A percentile compares a stretch with the other conserved stretches of the same genome.
Conservation (phyloP, 2,329 filamentous ascomycete species). For the Penicillium frequentans region DNA sequence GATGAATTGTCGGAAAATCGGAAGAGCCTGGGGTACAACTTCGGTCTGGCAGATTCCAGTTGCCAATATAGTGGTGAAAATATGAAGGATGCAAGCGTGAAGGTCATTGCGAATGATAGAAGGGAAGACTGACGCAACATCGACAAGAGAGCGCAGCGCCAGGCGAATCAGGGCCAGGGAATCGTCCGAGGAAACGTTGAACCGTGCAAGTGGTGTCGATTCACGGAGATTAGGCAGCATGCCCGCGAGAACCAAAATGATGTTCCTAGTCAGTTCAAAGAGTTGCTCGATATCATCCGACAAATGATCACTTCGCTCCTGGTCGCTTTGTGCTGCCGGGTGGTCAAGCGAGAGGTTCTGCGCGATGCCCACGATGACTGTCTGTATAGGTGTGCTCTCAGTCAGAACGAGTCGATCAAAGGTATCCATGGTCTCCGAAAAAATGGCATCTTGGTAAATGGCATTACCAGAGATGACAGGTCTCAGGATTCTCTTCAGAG, state of each 20-base stretch:
- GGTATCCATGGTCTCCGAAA: slow-evolving; percentile 95
- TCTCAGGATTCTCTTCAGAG: slow-evolving; percentile 90
- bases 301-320: slow-evolving; percentile 70
- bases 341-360: slow-evolving; percentile 87
- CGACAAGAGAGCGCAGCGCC: slow-evolving; percentile 82
- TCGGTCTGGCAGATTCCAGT: slow-evolving; percentile 84
- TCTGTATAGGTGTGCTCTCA: slow-evolving; percentile 83
- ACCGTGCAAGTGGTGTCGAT: slow-evolving; percentile 62
- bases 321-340: slow-evolving; percentile 75
- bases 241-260: slow-evolving; percentile 86
- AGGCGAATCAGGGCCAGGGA: slow-evolving; percentile 76
- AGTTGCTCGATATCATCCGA: slow-evolving; percentile 98
- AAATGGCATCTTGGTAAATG: slow-evolving; percentile 93
- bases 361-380: slow-evolving; percentile 91
- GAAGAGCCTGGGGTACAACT: slow-evolving; percentile 84
- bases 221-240: slow-evolving; percentile 71
- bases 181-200: slow-evolving; percentile 78
- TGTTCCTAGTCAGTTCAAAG: slow-evolving; percentile 94
- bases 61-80: slow-evolving; percentile 88
- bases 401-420: slow-evolving; percentile 90
- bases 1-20: slow-evolving; percentile 89
- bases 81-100: slow-evolving; percentile 94
- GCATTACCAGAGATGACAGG: slow-evolving; percentile 94
- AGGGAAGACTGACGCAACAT: slow-evolving; percentile 93
- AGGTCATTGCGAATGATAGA: slow-evolving; percentile 95